These are phyloP conservation scores for Nicotiana tabacum DNA, from an alignment of 257 asterid species.

Conservation along the genomic window DNA sequence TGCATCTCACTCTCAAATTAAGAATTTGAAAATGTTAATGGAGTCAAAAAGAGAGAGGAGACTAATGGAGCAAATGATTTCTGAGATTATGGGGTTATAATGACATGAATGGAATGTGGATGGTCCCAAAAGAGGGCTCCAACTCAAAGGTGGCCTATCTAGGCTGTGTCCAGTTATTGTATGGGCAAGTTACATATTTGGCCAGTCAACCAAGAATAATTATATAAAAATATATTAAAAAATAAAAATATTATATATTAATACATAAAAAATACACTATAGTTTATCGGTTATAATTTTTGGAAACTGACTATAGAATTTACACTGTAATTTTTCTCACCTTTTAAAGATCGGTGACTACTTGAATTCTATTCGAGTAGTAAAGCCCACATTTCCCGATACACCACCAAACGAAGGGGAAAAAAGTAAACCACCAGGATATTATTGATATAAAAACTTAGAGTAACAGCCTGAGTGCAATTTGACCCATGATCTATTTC, in stretches of 20 bases:
- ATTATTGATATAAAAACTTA: background rate
- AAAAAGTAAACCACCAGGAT: background rate
- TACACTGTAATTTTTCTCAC: background rate
- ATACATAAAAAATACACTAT: too few species aligned
- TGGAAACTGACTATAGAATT: too few species aligned
- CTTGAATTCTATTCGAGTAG: background rate
- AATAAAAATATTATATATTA: too few species aligned
- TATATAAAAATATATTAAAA: too few species aligned
- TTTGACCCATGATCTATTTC: background rate
- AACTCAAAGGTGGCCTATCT: background rate
- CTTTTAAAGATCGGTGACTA: background rate
- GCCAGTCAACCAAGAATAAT: too few species aligned
- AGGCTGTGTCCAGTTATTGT: background rate
- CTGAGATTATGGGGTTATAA: background rate
- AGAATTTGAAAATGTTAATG: background rate
- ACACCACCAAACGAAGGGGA: background rate
- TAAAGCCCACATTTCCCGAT: constrained; percentile 10
- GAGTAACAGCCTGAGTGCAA: constrained; percentile 7
- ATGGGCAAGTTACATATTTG: background rate
- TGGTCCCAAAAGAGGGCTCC: constrained; percentile 15
- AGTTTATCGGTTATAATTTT: too few species aligned
- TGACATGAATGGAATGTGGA: background rate
- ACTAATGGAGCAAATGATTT: background rate
- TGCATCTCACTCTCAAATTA: background rate
- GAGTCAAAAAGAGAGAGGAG: background rate